These are phyloP conservation scores for Penicillium tannophilum DNA, from an alignment of 495 filamentous ascomycete genomes.

Conservation along the genomic window DNA sequence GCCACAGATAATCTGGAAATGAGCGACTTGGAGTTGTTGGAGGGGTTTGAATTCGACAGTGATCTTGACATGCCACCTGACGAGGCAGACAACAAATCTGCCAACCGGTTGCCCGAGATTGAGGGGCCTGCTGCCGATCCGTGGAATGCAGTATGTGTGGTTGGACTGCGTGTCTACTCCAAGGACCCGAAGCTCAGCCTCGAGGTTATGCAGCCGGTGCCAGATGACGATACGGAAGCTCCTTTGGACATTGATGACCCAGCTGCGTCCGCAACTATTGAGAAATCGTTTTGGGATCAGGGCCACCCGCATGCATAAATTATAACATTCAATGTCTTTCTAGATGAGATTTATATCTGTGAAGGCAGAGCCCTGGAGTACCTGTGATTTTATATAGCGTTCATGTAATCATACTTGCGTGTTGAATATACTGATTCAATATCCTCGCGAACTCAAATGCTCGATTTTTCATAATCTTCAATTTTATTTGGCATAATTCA, in stretches of 20 bases:
- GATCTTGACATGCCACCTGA: conserved; percentile 50
- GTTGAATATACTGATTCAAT: not conserved
- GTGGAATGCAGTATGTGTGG: conserved; percentile 85
- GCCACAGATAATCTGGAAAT: conserved; percentile 25
- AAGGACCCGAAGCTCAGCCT: conserved; percentile 56
- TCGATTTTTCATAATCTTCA: too few relatives aligned
- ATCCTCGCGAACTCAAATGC: too few relatives aligned
- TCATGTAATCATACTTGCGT: conserved; percentile 1
- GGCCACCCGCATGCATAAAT: not conserved
- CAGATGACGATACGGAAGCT: conserved; percentile 51
- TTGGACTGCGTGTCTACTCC: conserved; percentile 75
- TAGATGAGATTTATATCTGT: not conserved
- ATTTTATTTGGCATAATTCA: too few relatives aligned
- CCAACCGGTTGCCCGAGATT: not conserved
- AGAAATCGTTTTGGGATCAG: conserved; percentile 27
- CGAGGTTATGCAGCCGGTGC: conserved; percentile 56
- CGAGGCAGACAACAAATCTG: conserved; percentile 21
- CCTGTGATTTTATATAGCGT: not conserved
- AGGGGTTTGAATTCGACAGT: conserved; percentile 53
- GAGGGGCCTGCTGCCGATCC: conserved; percentile 49
- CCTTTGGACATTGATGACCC: conserved; percentile 58
- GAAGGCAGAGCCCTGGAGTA: not conserved
- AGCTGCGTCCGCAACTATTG: conserved; percentile 41
- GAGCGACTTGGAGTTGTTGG: conserved; percentile 34
- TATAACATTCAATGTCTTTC: not conserved